Conservation (phyloP, 768 basidiomycete species). For the Galerina sulciceps region DNA sequence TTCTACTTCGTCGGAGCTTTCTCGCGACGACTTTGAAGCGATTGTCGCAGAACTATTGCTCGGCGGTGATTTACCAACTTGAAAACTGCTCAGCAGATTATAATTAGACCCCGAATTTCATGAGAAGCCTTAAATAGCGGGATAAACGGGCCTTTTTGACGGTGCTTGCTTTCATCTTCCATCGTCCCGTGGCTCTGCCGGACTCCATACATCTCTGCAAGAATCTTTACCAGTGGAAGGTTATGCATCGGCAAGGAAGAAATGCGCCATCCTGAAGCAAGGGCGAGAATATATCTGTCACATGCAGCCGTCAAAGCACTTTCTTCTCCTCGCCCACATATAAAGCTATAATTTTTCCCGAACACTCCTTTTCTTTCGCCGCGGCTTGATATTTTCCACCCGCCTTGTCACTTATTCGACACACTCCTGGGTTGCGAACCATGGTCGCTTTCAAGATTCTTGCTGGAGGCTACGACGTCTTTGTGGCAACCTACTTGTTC, state of each 20-base stretch:
- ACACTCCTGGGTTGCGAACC: not conserved
- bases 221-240: too few relatives aligned
- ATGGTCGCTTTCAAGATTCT: slow-evolving; percentile 76
- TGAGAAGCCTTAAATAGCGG: not conserved
- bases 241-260: too few relatives aligned
- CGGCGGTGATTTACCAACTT: not conserved
- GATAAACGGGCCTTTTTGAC: not conserved
- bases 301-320: too few relatives aligned
- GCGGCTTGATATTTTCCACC: not conserved
- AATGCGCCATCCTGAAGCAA: not conserved
- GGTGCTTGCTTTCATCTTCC: not conserved
- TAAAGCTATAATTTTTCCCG: not conserved
- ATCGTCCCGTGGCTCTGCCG: slow-evolving; percentile 9
- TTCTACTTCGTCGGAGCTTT: not conserved
- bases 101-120: too few relatives aligned
- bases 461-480: slow-evolving; percentile 67
- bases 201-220: not conserved
- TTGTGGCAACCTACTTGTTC: slow-evolving; percentile 68
- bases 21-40: slow-evolving; percentile 4
- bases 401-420: not conserved
- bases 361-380: not conserved
- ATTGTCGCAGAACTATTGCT: not conserved
- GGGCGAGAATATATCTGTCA: not conserved
- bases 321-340: not conserved
- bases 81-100: too few relatives aligned